Evolutionary conservation across 2,329 filamentous ascomycete genomes (phyloP).

Genomic region (Cryphonectria parasitica): DNA sequence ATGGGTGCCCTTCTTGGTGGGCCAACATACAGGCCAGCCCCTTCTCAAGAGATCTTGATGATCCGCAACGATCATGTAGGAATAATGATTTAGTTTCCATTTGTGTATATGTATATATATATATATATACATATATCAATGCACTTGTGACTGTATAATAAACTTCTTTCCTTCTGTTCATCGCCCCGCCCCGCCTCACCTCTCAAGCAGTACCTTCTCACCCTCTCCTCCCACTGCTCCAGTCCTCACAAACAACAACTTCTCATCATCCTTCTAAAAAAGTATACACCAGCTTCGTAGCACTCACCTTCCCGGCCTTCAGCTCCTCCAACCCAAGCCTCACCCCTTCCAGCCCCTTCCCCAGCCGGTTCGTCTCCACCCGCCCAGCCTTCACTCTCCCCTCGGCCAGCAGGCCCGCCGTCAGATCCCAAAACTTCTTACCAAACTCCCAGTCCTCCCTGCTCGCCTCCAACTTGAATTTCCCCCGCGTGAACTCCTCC

Average conservation of each 20-base stretch:
- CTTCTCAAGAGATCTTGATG: too few species aligned
- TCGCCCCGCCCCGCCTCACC: neutral
- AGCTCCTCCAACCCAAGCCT: constrained; percentile 38
- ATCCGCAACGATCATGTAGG: too few species aligned
- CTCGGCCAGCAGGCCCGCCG: constrained; percentile 37
- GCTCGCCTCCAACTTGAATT: constrained; percentile 19
- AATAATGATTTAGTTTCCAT: too few species aligned
- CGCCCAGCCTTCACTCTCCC: constrained; percentile 42
- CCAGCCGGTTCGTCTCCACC: constrained; percentile 35
- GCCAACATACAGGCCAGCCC: too few species aligned
- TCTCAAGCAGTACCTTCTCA: neutral
- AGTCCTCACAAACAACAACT: neutral
- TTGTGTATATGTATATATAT: neutral
- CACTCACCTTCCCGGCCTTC: constrained; percentile 41
- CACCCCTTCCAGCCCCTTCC: constrained; percentile 39
- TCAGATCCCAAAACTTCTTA: constrained; percentile 40
- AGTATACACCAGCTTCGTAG: constrained; percentile 46
- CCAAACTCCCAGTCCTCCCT: constrained; percentile 39
- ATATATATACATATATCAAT: neutral
- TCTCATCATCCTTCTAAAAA: constrained; percentile 24
- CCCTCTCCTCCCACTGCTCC: neutral
- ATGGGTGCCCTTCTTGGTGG: too few species aligned
- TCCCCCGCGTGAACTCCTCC: constrained; percentile 33
- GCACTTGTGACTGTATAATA: too few species aligned
- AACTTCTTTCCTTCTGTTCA: neutral